phyloP scores from a whole-genome alignment of 805 yeast species.

The Hyphopichia homilentoma region DNA sequence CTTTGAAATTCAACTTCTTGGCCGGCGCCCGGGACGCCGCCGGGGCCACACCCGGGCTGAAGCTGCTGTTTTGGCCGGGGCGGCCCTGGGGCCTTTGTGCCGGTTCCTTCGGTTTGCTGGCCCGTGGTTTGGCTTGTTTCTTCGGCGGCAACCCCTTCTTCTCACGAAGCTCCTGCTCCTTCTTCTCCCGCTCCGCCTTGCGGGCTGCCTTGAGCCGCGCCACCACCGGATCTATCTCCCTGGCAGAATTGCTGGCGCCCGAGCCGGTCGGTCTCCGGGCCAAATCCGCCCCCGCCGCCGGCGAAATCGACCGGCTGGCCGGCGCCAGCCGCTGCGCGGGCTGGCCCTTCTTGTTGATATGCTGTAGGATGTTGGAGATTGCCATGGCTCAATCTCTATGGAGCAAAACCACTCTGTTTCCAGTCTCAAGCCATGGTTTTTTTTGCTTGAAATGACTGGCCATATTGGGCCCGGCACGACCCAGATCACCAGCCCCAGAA shows the following conservation, averaged over 20 bases:
- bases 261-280: neutral
- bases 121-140: too few species aligned
- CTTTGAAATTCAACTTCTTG: conserved; percentile 56
- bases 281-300: neutral
- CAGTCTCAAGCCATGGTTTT: too few species aligned
- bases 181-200: conserved; percentile 48
- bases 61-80: conserved; percentile 1
- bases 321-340: too few species aligned
- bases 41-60: conserved; percentile 3
- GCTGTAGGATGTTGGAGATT: conserved; percentile 27
- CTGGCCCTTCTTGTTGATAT: conserved; percentile 30
- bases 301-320: too few species aligned
- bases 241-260: neutral
- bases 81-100: neutral
- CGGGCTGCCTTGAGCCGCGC: conserved; percentile 65
- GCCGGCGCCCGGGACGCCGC: conserved; percentile 12
- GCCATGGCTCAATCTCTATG: too few species aligned
- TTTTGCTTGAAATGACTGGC: too few species aligned
- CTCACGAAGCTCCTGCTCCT: conserved; percentile 29
- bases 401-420: too few species aligned
- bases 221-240: conserved; percentile 65
- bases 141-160: conserved; percentile 30
- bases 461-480: too few species aligned
- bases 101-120: conserved; percentile 9
- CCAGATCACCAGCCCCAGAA: too few species aligned